phyloP scores from a whole-genome alignment of 2,329 filamentous ascomycete genomes.

The Cyphellophora europaea region DNA sequence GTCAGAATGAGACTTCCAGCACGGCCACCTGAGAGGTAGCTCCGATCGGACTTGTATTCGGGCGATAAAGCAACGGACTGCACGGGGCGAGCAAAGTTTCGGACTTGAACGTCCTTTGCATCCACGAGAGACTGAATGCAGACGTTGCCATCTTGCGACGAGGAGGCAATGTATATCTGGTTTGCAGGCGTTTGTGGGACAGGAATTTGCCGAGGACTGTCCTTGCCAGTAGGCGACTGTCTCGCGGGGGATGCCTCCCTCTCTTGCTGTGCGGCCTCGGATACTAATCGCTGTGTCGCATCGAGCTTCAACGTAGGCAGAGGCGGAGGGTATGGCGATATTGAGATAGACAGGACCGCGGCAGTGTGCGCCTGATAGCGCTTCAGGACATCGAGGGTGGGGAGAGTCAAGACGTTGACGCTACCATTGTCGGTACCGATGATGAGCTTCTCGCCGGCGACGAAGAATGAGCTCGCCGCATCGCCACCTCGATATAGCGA shows the following conservation, averaged over 20 bases:
- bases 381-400: slow-evolving; percentile 69
- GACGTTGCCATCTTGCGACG: slow-evolving; percentile 91
- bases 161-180: slow-evolving; percentile 84
- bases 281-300: slow-evolving; percentile 23
- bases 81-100: slow-evolving; percentile 88
- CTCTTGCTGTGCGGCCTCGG: slow-evolving; percentile 21
- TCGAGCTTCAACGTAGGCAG: slow-evolving; percentile 29
- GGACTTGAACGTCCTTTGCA: slow-evolving; percentile 76
- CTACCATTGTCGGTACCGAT: slow-evolving; percentile 94
- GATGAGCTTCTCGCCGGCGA: slow-evolving; percentile 95
- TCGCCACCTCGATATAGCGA: slow-evolving; percentile 89
- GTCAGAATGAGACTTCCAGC: slow-evolving; percentile 84
- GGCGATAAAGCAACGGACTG: slow-evolving; percentile 91
- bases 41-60: slow-evolving; percentile 80
- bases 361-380: slow-evolving; percentile 90
- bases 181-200: slow-evolving; percentile 74
- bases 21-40: slow-evolving; percentile 82
- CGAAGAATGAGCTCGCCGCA: slow-evolving; percentile 82
- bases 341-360: slow-evolving; percentile 79
- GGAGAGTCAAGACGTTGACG: slow-evolving; percentile 80
- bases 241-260: slow-evolving; percentile 34
- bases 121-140: slow-evolving; percentile 84
- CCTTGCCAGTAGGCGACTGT: slow-evolving; percentile 41
- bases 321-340: slow-evolving; percentile 73
- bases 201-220: slow-evolving; percentile 40